Evolutionary conservation across 2,329 filamentous ascomycete species (phyloP).

Genomic region (Chaetomium sp.): DNA sequence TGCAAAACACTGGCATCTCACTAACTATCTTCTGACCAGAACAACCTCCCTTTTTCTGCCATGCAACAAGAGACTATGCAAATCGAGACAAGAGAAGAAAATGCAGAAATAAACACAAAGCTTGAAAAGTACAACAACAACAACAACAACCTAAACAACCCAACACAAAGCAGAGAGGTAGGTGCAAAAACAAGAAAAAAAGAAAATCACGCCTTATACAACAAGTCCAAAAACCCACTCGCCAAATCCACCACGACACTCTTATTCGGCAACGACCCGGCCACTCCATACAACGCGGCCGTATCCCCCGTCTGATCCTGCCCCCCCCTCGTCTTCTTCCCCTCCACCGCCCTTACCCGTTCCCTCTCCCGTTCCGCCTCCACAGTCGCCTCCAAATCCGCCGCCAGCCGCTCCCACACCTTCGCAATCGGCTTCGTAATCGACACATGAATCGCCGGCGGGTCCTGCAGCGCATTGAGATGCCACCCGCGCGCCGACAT

Average conservation of each 20-base stretch:
- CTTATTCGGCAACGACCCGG: conserved; percentile 92
- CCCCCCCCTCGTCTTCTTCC: conserved; percentile 58
- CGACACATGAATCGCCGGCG: conserved; percentile 87
- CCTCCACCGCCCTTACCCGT: conserved; percentile 62
- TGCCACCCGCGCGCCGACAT: conserved; percentile 88
- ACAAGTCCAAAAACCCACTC: conserved; percentile 64
- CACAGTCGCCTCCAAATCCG: conserved; percentile 61
- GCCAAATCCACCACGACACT: conserved; percentile 87
- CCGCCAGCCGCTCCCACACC: conserved; percentile 71
- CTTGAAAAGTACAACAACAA: not conserved
- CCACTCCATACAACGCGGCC: conserved; percentile 88
- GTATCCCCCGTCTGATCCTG: conserved; percentile 61
- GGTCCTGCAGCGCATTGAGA: conserved; percentile 86
- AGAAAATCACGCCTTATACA: conserved; percentile 21
- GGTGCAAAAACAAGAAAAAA: not conserved
- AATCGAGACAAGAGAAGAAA: too few relatives aligned
- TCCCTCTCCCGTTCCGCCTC: conserved; percentile 77
- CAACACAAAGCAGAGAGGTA: not conserved
- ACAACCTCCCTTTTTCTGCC: too few relatives aligned
- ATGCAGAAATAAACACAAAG: too few relatives aligned
- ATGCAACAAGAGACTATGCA: too few relatives aligned
- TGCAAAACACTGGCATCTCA: too few relatives aligned
- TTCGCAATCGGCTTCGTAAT: conserved; percentile 82
- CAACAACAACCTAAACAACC: not conserved
- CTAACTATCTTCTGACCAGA: too few relatives aligned